Evolutionary conservation across 768 basidiomycete species (phyloP), one percentile per base, ranked within the genome.

Genomic region (Fomitopsis pulvina): DNA sequence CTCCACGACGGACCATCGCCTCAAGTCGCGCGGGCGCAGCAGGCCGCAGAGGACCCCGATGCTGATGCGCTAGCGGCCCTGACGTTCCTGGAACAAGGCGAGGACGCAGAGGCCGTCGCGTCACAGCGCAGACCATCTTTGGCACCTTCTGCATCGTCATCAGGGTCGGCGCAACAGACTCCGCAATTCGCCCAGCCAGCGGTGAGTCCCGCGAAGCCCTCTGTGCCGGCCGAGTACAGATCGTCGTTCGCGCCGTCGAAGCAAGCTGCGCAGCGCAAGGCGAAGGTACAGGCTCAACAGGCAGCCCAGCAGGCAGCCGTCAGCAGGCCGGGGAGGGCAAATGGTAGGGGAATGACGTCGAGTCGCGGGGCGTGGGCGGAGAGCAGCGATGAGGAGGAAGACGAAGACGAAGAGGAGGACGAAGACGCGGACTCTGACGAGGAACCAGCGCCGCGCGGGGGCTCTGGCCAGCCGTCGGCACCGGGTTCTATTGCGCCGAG

Each of bases 171-270:
- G 54, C 63, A 65, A 9, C 52, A 63, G 10, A 56, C 61, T 28
- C 60, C 60, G 1, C 54, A 60, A 30, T 50, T 59, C 42, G 50
- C 55, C 16, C 59, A 62, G 45, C 62, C 66, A 0, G 54, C 56
- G 32, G 54, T 56, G 29, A 52, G 55, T 29, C 65, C 62, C 2
- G 65, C 64, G 21, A 57, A 60, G 20, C 47, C 57, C 16, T 56
- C 64, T 21, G 48, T 51, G 9, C 45, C 55, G 21, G 58, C 58
- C 18, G 47, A 67, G 1, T 87, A 77, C 68, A 82, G 81, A 47
- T 94, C 92, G 0, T 92, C 94, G 3, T 97, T 97, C 63, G 88
- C 92, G 0, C 85, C 85, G 1, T 89, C 87, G 16, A 87, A 79
- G 60, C 81, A 85, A 55, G 92, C 92, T 32, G 80, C 81, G 20